These are phyloP conservation scores for Yarrowia yakushimensis DNA, from an alignment of 805 yeast species.

Conservation along the genomic window DNA sequence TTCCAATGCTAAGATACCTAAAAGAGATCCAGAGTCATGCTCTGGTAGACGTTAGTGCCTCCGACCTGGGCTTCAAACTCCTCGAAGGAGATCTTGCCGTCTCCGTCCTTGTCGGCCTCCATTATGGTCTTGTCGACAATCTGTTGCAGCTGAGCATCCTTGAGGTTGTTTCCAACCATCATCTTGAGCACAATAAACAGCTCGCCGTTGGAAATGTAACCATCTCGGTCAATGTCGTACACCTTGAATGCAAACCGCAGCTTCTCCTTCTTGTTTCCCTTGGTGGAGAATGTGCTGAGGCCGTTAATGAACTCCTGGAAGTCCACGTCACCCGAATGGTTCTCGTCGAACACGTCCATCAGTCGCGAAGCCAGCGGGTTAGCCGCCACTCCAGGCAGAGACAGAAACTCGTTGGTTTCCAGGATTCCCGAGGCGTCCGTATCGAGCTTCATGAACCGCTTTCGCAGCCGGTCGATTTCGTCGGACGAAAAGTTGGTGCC, in stretches of 20 bases:
- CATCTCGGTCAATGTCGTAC: conserved; percentile 94
- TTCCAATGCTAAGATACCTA: conserved; percentile 26
- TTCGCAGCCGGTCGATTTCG: conserved; percentile 86
- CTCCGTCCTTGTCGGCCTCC: conserved; percentile 88
- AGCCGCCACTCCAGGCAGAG: conserved; percentile 86
- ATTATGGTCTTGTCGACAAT: conserved; percentile 94
- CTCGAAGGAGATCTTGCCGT: conserved; percentile 76
- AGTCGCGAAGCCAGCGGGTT: conserved; percentile 88
- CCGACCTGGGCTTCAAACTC: conserved; percentile 64
- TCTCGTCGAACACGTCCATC: conserved; percentile 91
- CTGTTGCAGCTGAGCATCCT: conserved; percentile 86
- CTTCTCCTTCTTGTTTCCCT: conserved; percentile 76
- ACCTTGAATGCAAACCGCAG: conserved; percentile 85
- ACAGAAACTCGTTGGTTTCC: conserved; percentile 82
- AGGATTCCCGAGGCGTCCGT: conserved; percentile 89
- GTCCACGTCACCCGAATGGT: conserved; percentile 89
- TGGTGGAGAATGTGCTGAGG: conserved; percentile 80
- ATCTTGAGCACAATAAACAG: conserved; percentile 83
- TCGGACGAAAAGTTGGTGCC: conserved; percentile 45
- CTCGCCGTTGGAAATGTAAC: conserved; percentile 93
- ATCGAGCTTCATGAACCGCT: conserved; percentile 92
- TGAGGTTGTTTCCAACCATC: conserved; percentile 93
- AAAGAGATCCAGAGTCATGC: conserved; percentile 38
- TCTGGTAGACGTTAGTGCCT: conserved; percentile 39
- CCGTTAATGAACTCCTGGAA: conserved; percentile 91